Conservation (phyloP, 2,329 filamentous ascomycete species). For the Cadophora sp. region DNA sequence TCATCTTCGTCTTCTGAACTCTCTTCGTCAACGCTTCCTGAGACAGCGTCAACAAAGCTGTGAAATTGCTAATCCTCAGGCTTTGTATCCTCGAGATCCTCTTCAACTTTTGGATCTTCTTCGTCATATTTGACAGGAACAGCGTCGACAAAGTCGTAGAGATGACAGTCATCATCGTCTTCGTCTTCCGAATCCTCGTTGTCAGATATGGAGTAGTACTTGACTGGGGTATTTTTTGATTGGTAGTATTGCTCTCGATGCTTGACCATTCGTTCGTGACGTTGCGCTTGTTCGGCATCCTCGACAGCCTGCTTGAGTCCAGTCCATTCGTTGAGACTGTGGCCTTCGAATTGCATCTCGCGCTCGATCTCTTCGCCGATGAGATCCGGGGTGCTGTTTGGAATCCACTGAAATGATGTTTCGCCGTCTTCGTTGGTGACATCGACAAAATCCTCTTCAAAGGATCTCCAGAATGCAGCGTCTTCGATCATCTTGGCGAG, state of each 20-base stretch:
- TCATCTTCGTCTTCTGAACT: not conserved
- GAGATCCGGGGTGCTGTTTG: not conserved
- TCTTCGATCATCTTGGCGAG: not conserved
- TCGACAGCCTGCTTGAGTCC: not conserved
- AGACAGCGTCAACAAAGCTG: not conserved
- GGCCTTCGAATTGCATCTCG: slow-evolving; percentile 11
- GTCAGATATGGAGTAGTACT: not conserved
- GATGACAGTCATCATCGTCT: slow-evolving; percentile 13
- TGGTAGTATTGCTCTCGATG: not conserved
- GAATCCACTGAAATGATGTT: no score
- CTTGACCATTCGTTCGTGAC: slow-evolving; percentile 3
- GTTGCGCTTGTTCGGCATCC: not conserved
- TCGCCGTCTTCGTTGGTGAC: not conserved
- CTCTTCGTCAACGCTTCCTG: not conserved
- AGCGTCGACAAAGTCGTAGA: not conserved
- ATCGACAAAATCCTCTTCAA: not conserved
- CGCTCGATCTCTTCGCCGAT: not conserved
- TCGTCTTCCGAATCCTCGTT: slow-evolving; percentile 10
- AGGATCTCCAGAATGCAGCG: not conserved
- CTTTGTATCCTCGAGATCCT: no score
- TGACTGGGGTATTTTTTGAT: not conserved
- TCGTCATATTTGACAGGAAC: not conserved
- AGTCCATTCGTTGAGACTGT: slow-evolving; percentile 2
- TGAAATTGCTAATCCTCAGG: not conserved
- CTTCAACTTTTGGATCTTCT: no score